These are phyloP conservation scores for Pseudozyma flocculosa DNA, from an alignment of 1,284 basidiomycete genomes.

Conservation along the genomic window DNA sequence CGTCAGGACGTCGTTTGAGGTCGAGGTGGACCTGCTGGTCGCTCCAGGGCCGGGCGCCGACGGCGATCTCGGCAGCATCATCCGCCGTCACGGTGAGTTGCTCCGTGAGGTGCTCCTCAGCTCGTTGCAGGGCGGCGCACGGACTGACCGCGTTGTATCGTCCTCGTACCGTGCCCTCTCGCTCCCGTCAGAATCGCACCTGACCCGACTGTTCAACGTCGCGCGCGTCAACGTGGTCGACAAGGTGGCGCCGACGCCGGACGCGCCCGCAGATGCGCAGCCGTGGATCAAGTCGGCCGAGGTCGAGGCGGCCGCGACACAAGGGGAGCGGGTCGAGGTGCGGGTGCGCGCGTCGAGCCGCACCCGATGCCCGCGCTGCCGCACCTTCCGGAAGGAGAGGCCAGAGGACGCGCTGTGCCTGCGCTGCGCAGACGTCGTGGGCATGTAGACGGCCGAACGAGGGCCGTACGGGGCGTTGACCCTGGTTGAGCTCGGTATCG, in stretches of 20 bases:
- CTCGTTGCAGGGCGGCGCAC: too few relatives aligned
- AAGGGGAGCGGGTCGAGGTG: constrained; percentile 5
- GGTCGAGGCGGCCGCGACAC: background rate
- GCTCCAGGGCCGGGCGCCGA: background rate
- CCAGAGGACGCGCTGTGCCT: constrained; percentile 20
- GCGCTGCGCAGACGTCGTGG: constrained; percentile 19
- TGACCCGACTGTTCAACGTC: constrained; percentile 41
- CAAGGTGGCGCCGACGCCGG: too few relatives aligned
- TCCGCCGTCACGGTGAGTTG: background rate
- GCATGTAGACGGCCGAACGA: too few relatives aligned
- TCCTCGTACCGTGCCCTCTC: background rate
- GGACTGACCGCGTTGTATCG: too few relatives aligned
- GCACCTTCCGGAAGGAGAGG: constrained; percentile 21
- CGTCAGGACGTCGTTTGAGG: constrained; percentile 38
- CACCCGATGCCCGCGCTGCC: constrained; percentile 49
- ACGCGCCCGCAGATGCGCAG: too few relatives aligned
- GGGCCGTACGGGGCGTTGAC: too few relatives aligned
- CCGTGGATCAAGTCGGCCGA: too few relatives aligned
- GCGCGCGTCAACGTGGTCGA: constrained; percentile 29
- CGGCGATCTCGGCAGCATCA: background rate
- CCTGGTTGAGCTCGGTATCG: too few relatives aligned
- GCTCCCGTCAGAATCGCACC: constrained; percentile 7
- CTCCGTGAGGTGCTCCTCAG: too few relatives aligned
- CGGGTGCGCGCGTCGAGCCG: constrained; percentile 22
- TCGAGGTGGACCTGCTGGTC: constrained; percentile 27